phyloP scores from a whole-genome alignment of 495 filamentous ascomycete genomes.

The Aspergillus affinis region DNA sequence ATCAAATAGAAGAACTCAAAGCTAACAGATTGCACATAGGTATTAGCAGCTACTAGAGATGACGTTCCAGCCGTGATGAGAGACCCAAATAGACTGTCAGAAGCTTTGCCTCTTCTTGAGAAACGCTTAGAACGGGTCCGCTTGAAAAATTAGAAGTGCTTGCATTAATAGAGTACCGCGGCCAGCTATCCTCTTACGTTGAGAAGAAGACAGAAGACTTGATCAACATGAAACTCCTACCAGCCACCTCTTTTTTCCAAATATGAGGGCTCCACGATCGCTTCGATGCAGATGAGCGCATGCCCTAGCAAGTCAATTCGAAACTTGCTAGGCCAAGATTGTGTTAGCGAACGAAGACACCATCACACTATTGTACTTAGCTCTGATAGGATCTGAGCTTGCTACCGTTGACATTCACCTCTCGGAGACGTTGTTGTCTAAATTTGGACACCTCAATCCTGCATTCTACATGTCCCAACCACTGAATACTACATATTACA shows the following conservation, averaged over 20 bases:
- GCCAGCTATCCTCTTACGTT: neutral
- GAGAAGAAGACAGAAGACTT: neutral
- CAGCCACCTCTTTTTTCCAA: neutral
- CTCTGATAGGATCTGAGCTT: neutral
- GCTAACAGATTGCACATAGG: slow-evolving; percentile 45
- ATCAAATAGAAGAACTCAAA: neutral
- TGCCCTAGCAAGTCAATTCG: neutral
- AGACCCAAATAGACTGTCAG: slow-evolving; percentile 76
- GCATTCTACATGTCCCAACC: neutral
- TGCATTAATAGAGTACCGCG: neutral
- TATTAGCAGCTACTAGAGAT: slow-evolving; percentile 67
- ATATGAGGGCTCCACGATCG: neutral
- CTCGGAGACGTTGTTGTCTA: neutral
- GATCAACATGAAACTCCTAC: neutral
- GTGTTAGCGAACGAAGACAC: neutral
- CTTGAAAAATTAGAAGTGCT: slow-evolving; percentile 10
- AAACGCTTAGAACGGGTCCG: slow-evolving; percentile 46
- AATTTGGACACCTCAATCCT: neutral
- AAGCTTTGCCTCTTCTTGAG: slow-evolving; percentile 71
- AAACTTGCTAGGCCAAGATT: neutral
- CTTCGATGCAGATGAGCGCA: neutral
- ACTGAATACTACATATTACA: neutral
- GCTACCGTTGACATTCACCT: neutral
- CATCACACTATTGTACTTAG: neutral
- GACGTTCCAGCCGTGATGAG: slow-evolving; percentile 76